Evolutionary conservation across 2,329 filamentous ascomycete species (phyloP).

Genomic region (Sphaerostilbella broomeana): DNA sequence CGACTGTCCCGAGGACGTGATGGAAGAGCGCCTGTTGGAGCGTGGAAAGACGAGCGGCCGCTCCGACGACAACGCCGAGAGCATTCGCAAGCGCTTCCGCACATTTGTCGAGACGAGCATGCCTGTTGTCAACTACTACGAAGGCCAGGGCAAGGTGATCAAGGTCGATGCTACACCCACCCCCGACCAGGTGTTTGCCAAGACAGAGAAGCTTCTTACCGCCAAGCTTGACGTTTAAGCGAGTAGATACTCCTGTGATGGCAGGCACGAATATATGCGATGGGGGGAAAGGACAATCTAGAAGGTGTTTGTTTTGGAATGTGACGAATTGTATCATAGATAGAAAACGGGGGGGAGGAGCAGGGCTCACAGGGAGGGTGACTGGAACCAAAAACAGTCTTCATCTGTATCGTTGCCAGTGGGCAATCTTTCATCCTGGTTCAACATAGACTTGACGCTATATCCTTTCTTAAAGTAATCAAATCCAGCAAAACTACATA

Average conservation of each 20-base stretch:
- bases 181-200: slow-evolving; percentile 55
- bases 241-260: neutral
- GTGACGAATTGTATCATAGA: too few relatives aligned
- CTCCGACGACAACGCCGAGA: slow-evolving; percentile 89
- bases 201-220: slow-evolving; percentile 44
- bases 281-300: too few relatives aligned
- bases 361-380: neutral
- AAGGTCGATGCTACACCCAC: slow-evolving; percentile 65
- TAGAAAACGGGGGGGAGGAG: too few relatives aligned
- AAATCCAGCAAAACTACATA: too few relatives aligned
- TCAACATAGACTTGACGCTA: neutral
- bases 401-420: neutral
- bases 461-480: too few relatives aligned
- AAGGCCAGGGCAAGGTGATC: slow-evolving; percentile 69
- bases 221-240: slow-evolving; percentile 46
- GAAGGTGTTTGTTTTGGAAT: too few relatives aligned
- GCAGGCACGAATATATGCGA: neutral
- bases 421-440: neutral
- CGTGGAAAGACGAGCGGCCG: slow-evolving; percentile 89
- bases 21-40: slow-evolving; percentile 78
- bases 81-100: slow-evolving; percentile 92
- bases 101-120: slow-evolving; percentile 94
- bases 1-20: slow-evolving; percentile 83
- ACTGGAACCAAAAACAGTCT: neutral
- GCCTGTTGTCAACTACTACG: slow-evolving; percentile 88